A percentile compares a stretch with the other conserved stretches of the same genome.
Conservation (phyloP, 116 monocot genomes). For the Thalassia testudinum region DNA sequence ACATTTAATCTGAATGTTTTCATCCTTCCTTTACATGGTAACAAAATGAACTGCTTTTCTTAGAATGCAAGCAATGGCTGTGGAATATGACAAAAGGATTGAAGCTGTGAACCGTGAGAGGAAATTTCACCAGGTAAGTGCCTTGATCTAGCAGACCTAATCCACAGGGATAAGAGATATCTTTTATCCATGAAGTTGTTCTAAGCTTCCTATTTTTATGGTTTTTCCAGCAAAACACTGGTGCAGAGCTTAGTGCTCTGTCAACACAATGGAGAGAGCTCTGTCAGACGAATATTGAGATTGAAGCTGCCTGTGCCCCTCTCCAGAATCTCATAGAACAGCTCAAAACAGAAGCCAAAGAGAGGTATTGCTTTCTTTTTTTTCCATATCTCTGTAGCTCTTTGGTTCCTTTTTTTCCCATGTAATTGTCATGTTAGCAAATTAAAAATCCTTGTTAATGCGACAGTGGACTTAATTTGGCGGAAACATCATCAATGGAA, state of each 20-base stretch:
- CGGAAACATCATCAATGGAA: too few species aligned
- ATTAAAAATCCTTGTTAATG: too few species aligned
- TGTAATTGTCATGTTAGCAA: too few species aligned
- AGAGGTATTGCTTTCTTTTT: conserved; percentile 20
- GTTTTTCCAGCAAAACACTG: conserved; percentile 68
- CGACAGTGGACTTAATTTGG: too few species aligned
- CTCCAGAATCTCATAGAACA: conserved; percentile 48
- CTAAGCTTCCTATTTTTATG: neutral
- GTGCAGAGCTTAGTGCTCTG: conserved; percentile 50
- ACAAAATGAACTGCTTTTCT: too few species aligned
- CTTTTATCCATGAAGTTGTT: neutral
- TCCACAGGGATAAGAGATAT: neutral
- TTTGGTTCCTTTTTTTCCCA: too few species aligned
- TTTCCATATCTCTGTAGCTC: too few species aligned
- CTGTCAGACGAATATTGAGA: conserved; percentile 83
- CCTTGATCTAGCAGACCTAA: neutral
- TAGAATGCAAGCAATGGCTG: conserved; percentile 69
- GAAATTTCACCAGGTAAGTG: conserved; percentile 83
- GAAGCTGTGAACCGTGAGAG: conserved; percentile 87
- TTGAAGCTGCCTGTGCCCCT: conserved; percentile 63
- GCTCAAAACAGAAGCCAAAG: conserved; percentile 51
- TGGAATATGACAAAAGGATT: conserved; percentile 64
- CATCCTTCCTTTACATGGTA: too few species aligned
- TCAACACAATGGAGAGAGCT: conserved; percentile 76
- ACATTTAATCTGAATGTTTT: too few species aligned